Evolutionary conservation across 176 grass and related monocot species (phyloP).

Genomic region (Zea mays): Zm-B73-REFERENCE-NAM-5.0 NC_050101.1:163429001-163429500

Average conservation of each 20-base stretch:
- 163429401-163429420: too few species aligned
- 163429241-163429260: conserved; percentile 30
- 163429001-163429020: conserved; percentile 72
- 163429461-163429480: not conserved
- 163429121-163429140: conserved; percentile 4
- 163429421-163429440: too few species aligned
- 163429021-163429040: conserved; percentile 82
- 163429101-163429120: conserved; percentile 44
- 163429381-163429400: too few species aligned
- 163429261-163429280: not conserved
- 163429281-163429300: conserved; percentile 12
- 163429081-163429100: conserved; percentile 98
- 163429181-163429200: conserved; percentile 12
- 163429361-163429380: too few species aligned
- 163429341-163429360: not conserved
- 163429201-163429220: conserved; percentile 1
- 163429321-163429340: conserved; percentile 10
- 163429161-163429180: conserved; percentile 3
- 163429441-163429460: too few species aligned
- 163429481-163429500: not conserved
- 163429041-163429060: conserved; percentile 90
- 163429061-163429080: conserved; percentile 92
- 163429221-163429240: conserved; percentile 11
- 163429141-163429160: not conserved
- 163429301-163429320: not conserved